Base-by-base conservation (phyloP, 257 asterid species). In the Linaria vulgaris region DNA sequence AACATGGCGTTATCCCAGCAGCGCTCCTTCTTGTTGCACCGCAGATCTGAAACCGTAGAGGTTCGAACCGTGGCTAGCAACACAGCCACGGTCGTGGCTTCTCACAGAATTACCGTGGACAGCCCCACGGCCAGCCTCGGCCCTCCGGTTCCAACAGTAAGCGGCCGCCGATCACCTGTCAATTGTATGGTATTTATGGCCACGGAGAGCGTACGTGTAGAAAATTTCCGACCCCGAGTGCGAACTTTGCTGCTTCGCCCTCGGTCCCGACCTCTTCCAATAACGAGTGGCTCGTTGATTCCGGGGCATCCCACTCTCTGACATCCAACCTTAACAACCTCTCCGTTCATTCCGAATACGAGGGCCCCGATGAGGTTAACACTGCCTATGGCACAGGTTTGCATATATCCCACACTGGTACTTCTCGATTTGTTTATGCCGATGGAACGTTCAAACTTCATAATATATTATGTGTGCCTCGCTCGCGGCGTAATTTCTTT, bases 401-500 rank as follows among this genome's bases (percentile, higher is more conserved):
- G 0, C 10, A 20, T 3, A 63, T 63, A 0, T 47, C 59, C 5
- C 59, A 63, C 12, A 48, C 31, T 2, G 51, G 60, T 31, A 6
- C 14, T 0, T 12, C 49, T 12, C 1, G 3, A 0, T 6, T 47
- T 12, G 5, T 45, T 1, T 1, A 5, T 17, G 9, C 47, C 0
- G 4, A 44, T 9, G n/a, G 38, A 10, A 2, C 20, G 9, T n/a
- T 24, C 8, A 21, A 37, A 7, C 11, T 66, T 5, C 31, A 23
- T 21, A 17, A 17, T 49, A 12, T 17, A 3, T 49, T 30, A 9
- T 53, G 64, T 55, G 50, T 67, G 3, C 56, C 61, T 3, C 12
- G 37, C 20, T 15, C 58, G 39, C 13, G 34, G 11, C 23, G 24
- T 1, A 73, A 73, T 12, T 23, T 73, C 0, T 17, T 67, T 10